Conservation (phyloP, 2,329 filamentous ascomycete species). For the Colletotrichum brevisporum region DNA sequence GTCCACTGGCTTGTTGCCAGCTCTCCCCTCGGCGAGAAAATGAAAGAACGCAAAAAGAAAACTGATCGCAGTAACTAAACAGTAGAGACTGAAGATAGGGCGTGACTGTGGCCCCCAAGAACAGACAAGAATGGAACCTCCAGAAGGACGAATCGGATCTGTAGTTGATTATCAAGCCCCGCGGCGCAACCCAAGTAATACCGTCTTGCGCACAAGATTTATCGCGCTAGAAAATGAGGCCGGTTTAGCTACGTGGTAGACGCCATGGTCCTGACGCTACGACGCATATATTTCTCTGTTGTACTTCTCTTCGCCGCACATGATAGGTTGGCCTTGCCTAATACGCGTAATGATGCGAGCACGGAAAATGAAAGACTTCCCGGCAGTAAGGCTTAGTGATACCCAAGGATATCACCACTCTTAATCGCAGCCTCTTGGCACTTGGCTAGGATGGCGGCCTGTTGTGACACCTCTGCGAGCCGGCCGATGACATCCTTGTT, state of each 20-base stretch:
- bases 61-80: neutral
- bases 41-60: neutral
- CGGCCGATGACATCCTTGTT: constrained; percentile 85
- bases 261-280: neutral
- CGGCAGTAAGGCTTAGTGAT: constrained; percentile 17
- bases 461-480: constrained; percentile 83
- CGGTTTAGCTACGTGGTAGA: neutral
- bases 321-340: neutral
- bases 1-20: neutral
- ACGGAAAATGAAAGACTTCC: no score
- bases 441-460: constrained; percentile 82
- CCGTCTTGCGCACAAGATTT: constrained; percentile 1
- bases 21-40: neutral
- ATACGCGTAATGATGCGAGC: no score
- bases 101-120: neutral
- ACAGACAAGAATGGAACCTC: neutral
- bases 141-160: constrained; percentile 4
- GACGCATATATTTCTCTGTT: constrained; percentile 8
- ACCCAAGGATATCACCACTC: constrained; percentile 46
- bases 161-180: neutral
- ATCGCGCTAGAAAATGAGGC: constrained; percentile 11
- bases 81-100: neutral
- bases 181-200: neutral
- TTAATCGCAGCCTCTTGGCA: constrained; percentile 71
- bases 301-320: neutral